Conservation (phyloP, 1,284 basidiomycete species). For the Microbotryum silenes-acaulis region DNA sequence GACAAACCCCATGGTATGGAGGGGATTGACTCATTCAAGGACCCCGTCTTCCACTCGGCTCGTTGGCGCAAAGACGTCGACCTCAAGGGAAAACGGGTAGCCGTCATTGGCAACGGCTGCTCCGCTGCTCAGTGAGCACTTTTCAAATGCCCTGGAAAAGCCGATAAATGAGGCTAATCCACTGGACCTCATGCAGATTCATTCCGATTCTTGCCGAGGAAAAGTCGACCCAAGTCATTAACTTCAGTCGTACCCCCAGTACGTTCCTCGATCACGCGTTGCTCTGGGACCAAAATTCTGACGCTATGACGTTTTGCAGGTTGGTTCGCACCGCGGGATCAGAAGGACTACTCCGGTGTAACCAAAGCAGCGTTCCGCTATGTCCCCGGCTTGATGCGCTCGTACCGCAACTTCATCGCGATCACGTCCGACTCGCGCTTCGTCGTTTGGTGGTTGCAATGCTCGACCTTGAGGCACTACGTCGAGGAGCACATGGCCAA, state of each 20-base stretch:
- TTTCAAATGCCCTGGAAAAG: slow-evolving; percentile 6
- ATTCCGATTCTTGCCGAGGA: slow-evolving; percentile 21
- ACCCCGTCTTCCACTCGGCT: slow-evolving; percentile 38
- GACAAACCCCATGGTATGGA: slow-evolving; percentile 16
- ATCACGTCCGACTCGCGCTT: slow-evolving; percentile 14
- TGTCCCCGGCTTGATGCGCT: slow-evolving; percentile 5
- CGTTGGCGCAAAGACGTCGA: slow-evolving; percentile 39
- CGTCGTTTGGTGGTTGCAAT: slow-evolving; percentile 20
- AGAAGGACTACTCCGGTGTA: slow-evolving; percentile 1
- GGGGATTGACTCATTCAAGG: slow-evolving; percentile 33
- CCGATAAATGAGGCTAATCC: neutral
- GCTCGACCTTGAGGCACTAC: slow-evolving; percentile 22
- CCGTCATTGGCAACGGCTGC: slow-evolving; percentile 37
- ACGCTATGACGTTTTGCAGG: slow-evolving; percentile 21
- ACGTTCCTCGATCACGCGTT: neutral
- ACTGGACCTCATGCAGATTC: slow-evolving; percentile 26
- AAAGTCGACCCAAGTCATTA: slow-evolving; percentile 13
- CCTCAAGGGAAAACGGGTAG: slow-evolving; percentile 38
- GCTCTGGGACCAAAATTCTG: slow-evolving; percentile 2
- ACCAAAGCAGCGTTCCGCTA: slow-evolving; percentile 6
- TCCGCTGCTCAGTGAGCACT: slow-evolving; percentile 34
- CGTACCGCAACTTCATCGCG: slow-evolving; percentile 11
- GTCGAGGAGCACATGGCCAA: slow-evolving; percentile 20
- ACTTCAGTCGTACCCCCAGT: slow-evolving; percentile 26
- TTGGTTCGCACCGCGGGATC: slow-evolving; percentile 16